These are phyloP conservation scores for Euphorbia peplus DNA, from an alignment of 345 rosid genomes.

Conservation along the genomic window DNA sequence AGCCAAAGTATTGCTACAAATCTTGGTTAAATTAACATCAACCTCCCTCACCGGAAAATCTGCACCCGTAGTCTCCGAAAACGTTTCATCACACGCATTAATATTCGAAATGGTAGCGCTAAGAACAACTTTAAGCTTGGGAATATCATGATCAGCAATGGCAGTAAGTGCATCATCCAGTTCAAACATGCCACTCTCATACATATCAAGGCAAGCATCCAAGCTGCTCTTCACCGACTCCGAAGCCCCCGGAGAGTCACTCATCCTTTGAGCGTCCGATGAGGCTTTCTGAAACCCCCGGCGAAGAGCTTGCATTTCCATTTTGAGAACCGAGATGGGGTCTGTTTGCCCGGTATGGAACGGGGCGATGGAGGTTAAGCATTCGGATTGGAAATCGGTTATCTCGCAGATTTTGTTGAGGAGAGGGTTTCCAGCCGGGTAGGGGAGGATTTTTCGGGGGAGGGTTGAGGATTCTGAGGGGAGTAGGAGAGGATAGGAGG, in stretches of 20 bases:
- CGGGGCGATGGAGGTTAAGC: conserved; percentile 6
- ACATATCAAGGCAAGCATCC: conserved; percentile 15
- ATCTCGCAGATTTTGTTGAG: conserved; percentile 9
- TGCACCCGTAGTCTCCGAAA: conserved; percentile 1
- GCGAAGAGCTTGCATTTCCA: conserved; percentile 13
- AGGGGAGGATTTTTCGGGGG: not conserved
- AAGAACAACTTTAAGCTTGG: conserved; percentile 3
- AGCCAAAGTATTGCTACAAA: conserved; percentile 22
- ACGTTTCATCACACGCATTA: conserved; percentile 9
- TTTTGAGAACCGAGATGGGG: conserved; percentile 12
- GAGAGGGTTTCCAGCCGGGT: not conserved
- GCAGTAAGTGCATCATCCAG: conserved; percentile 8
- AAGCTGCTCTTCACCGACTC: not conserved
- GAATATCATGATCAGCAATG: conserved; percentile 5
- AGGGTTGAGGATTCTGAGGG: not conserved
- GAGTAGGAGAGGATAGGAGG: not conserved
- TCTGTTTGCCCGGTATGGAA: not conserved
- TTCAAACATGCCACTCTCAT: conserved; percentile 4
- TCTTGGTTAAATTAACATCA: not conserved
- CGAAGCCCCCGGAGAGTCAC: not conserved
- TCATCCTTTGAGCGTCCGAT: not conserved
- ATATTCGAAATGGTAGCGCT: conserved; percentile 10
- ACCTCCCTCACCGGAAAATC: conserved; percentile 8
- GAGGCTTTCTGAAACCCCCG: conserved; percentile 1
- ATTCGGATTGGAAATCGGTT: conserved; percentile 4